A percentile compares a stretch with the other conserved stretches of the same genome.
Evolutionary conservation across 2,329 filamentous ascomycete genomes (phyloP).

Genomic region (Claviceps monticola): DNA sequence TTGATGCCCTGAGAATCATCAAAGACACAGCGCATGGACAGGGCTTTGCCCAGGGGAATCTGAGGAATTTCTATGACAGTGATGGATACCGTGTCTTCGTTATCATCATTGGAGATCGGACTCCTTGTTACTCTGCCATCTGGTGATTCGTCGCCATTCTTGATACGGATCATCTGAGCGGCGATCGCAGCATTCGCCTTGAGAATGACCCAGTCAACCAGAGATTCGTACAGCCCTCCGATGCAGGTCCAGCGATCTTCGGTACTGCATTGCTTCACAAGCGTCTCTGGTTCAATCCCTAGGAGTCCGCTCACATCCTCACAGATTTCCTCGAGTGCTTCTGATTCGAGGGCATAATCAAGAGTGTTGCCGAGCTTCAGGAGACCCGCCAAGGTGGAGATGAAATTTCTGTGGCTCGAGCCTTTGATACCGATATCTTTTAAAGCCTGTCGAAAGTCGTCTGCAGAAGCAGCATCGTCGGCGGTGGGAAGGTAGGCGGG

Average conservation of each 20-base stretch:
- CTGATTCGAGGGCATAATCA: conserved; percentile 71
- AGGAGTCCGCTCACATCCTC: conserved; percentile 81
- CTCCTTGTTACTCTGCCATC: conserved; percentile 49
- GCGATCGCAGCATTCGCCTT: conserved; percentile 81
- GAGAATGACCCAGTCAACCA: conserved; percentile 86
- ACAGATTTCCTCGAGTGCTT: conserved; percentile 71
- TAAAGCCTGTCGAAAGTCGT: conserved; percentile 77
- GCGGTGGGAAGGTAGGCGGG: conserved; percentile 83
- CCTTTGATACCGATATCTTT: conserved; percentile 94
- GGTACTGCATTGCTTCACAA: conserved; percentile 66
- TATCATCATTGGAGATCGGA: conserved; percentile 56
- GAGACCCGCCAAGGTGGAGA: conserved; percentile 73
- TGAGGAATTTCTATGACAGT: conserved; percentile 78
- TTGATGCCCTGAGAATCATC: conserved; percentile 91
- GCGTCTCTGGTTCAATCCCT: conserved; percentile 72
- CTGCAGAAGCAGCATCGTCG: conserved; percentile 82
- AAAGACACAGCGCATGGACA: conserved; percentile 83
- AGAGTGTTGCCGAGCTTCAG: conserved; percentile 86
- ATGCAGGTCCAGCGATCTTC: conserved; percentile 75
- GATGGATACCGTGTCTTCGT: conserved; percentile 73
- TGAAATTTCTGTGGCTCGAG: conserved; percentile 62
- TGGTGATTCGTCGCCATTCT: conserved; percentile 52
- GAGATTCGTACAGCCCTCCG: conserved; percentile 76
- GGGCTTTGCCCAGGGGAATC: conserved; percentile 67
- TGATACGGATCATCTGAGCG: conserved; percentile 54